Conservation (phyloP, 2,329 filamentous ascomycete species). For the Pyrenophora teres region DNA sequence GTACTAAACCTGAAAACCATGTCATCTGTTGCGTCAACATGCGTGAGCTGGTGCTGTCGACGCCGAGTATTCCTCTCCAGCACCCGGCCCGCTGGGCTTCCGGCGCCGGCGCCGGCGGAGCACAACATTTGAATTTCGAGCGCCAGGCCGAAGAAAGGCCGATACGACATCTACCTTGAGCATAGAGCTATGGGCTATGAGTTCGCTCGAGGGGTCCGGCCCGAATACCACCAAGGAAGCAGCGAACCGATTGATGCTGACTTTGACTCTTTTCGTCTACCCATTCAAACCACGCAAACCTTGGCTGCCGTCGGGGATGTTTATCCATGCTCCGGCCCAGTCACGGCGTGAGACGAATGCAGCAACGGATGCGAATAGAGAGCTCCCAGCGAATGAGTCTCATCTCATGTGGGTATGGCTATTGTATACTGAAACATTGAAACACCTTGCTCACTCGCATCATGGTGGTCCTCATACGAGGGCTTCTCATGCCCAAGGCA, state of each 20-base stretch:
- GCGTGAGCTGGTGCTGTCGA: background rate
- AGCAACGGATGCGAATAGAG: too few relatives aligned
- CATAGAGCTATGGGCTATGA: conserved; percentile 1
- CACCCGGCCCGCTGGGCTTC: too few relatives aligned
- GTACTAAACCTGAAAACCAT: too few relatives aligned
- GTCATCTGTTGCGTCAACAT: background rate
- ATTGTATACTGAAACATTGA: background rate
- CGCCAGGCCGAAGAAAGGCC: conserved; percentile 3
- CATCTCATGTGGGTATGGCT: too few relatives aligned
- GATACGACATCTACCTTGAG: conserved; percentile 3
- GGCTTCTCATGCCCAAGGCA: too few relatives aligned
- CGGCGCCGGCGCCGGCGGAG: too few relatives aligned
- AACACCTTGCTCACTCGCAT: background rate
- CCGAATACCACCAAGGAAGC: conserved; percentile 4
- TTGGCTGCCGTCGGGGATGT: background rate
- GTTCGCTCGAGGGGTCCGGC: conserved; percentile 6
- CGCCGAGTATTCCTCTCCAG: too few relatives aligned
- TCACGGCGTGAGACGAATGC: too few relatives aligned
- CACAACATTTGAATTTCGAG: background rate
- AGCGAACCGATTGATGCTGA: background rate
- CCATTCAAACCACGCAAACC: background rate
- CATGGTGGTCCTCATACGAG: too few relatives aligned
- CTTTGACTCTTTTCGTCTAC: background rate
- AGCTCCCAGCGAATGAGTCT: too few relatives aligned
- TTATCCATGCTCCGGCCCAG: too few relatives aligned